phyloP scores from a whole-genome alignment of 148 eudicot genomes.

The Mesembryanthemum crystallinum region DNA sequence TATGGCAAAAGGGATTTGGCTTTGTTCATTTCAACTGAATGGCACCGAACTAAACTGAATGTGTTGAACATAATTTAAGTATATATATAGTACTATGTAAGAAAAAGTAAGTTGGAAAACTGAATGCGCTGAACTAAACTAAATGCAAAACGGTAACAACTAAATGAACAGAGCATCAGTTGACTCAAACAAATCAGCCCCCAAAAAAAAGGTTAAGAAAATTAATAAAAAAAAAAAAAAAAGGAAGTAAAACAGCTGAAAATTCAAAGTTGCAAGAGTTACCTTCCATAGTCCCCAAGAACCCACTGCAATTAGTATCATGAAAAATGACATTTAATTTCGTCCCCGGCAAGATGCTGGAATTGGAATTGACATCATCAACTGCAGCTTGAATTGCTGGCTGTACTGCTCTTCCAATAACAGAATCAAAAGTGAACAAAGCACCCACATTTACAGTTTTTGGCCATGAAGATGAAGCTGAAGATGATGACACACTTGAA shows the following conservation, averaged over 20 bases:
- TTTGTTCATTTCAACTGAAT: not conserved
- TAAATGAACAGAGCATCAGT: not conserved
- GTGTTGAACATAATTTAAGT: no score
- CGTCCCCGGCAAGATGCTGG: conserved; percentile 48
- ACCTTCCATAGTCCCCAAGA: conserved; percentile 80
- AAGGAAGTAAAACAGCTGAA: no score
- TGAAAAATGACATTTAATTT: conserved; percentile 46
- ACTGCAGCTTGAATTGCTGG: conserved; percentile 64
- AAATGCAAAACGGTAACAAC: not conserved
- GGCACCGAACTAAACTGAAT: not conserved
- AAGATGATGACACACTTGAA: no score
- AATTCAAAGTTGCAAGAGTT: conserved; percentile 5
- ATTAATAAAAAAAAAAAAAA: not conserved
- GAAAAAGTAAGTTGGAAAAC: no score
- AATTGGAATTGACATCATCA: conserved; percentile 62
- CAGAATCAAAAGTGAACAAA: conserved; percentile 58
- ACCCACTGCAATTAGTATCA: conserved; percentile 80
- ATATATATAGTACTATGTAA: no score
- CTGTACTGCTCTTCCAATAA: conserved; percentile 64
- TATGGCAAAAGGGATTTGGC: not conserved
- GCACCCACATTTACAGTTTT: conserved; percentile 64
- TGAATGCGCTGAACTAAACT: not conserved
- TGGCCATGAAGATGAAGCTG: conserved; percentile 37
- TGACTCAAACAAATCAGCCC: not conserved
- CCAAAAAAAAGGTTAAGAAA: not conserved